These are phyloP conservation scores for Globisporangium cylindrosporum DNA, from an alignment of 352 stramenopile genomes.

Conservation along the genomic window DNA sequence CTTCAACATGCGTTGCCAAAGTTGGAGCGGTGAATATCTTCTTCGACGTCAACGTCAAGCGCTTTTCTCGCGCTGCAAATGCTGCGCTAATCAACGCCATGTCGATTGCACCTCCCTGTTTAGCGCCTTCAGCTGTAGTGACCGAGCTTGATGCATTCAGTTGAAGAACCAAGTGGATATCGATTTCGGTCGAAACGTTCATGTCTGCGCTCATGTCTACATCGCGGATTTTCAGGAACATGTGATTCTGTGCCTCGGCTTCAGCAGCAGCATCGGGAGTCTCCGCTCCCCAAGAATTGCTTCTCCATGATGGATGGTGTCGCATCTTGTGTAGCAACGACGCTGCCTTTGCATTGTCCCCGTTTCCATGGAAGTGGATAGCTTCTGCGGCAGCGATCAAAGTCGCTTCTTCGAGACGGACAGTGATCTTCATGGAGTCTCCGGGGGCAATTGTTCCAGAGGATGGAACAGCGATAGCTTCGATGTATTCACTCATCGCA, in stretches of 20 bases:
- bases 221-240: conserved; percentile 76
- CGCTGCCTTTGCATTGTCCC: conserved; percentile 26
- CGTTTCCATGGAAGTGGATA: conserved; percentile 33
- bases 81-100: conserved; percentile 49
- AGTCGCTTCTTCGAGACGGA: conserved; percentile 70
- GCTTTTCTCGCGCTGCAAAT: conserved; percentile 63
- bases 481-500: conserved; percentile 76
- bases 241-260: conserved; percentile 52
- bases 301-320: conserved; percentile 77
- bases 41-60: conserved; percentile 39
- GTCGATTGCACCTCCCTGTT: conserved; percentile 35
- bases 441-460: conserved; percentile 67
- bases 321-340: conserved; percentile 70
- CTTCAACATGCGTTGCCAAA: conserved; percentile 40
- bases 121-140: conserved; percentile 20
- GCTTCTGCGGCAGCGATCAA: conserved; percentile 20
- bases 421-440: conserved; percentile 75
- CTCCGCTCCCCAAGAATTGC: conserved; percentile 80
- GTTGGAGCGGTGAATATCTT: conserved; percentile 31
- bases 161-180: conserved; percentile 71
- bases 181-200: conserved; percentile 55
- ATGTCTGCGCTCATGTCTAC: conserved; percentile 52
- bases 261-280: conserved; percentile 36
- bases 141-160: conserved; percentile 33
- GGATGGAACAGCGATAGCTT: conserved; percentile 66